These are phyloP conservation scores for Aspergillus ellipticus DNA, from an alignment of 495 filamentous ascomycete species.

Conservation along the genomic window DNA sequence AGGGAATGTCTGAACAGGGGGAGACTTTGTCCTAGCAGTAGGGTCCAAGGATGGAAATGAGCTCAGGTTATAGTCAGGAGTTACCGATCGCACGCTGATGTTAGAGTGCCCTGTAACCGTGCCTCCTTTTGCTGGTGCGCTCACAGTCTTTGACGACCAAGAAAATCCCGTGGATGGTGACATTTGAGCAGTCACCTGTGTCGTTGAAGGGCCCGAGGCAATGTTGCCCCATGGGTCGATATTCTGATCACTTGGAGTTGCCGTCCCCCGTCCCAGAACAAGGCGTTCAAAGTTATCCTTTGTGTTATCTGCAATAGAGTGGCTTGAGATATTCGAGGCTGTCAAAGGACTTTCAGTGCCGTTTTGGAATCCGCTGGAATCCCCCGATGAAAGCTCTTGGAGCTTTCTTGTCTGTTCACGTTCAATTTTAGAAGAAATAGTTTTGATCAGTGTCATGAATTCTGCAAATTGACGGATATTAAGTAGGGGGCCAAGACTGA, in stretches of 20 bases:
- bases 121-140: slow-evolving; percentile 18
- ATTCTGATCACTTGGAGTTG: slow-evolving; percentile 28
- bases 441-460: slow-evolving; percentile 84
- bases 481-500: slow-evolving; percentile 85
- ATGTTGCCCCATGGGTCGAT: slow-evolving; percentile 33
- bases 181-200: slow-evolving; percentile 21
- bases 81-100: slow-evolving; percentile 44
- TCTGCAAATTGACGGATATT: slow-evolving; percentile 81
- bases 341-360: slow-evolving; percentile 26
- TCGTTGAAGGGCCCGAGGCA: slow-evolving; percentile 31
- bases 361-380: slow-evolving; percentile 37
- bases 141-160: slow-evolving; percentile 40
- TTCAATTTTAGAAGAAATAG: slow-evolving; percentile 74
- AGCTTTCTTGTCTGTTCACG: slow-evolving; percentile 83
- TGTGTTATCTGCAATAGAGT: slow-evolving; percentile 35
- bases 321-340: slow-evolving; percentile 17
- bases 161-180: slow-evolving; percentile 38
- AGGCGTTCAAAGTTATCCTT: slow-evolving; percentile 80
- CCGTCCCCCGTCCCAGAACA: slow-evolving; percentile 62
- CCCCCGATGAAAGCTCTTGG: slow-evolving; percentile 66
- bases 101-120: slow-evolving; percentile 19
- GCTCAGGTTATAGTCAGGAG: slow-evolving; percentile 49
- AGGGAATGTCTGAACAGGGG: slow-evolving; percentile 26
- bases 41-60: slow-evolving; percentile 50
- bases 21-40: slow-evolving; percentile 26